Evolutionary conservation across 768 basidiomycete species (phyloP).

Genomic region (Mrakia hoshinonis): DNA sequence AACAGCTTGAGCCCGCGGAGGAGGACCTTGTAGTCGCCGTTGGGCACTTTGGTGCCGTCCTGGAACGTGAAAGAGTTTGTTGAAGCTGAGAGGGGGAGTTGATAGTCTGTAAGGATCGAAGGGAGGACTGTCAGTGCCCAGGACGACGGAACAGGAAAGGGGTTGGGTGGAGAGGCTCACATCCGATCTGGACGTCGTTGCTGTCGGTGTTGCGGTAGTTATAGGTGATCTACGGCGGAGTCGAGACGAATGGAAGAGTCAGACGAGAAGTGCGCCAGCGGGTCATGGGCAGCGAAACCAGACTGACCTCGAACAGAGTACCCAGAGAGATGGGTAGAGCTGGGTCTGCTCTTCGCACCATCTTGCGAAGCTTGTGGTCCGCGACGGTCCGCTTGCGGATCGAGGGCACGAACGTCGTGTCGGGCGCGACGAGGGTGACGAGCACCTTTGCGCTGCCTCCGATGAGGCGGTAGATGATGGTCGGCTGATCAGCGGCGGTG

Average conservation of each 20-base stretch:
- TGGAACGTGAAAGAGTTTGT: conserved; percentile 34
- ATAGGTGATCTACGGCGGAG: conserved; percentile 33
- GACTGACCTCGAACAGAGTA: conserved; percentile 37
- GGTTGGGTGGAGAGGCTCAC: conserved; percentile 14
- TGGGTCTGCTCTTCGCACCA: conserved; percentile 13
- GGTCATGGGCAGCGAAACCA: background rate
- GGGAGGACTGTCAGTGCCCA: background rate
- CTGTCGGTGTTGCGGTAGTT: conserved; percentile 46
- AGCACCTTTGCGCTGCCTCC: conserved; percentile 25
- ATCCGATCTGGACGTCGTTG: conserved; percentile 26
- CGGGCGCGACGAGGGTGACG: conserved; percentile 31
- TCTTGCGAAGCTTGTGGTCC: background rate
- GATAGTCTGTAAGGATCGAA: conserved; percentile 37
- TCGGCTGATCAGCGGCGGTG: conserved; percentile 1
- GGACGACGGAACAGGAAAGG: background rate
- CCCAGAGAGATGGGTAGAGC: background rate
- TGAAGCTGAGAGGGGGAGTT: conserved; percentile 36
- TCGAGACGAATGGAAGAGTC: no score
- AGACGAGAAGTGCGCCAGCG: background rate
- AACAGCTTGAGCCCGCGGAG: conserved; percentile 47
- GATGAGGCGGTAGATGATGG: conserved; percentile 22
- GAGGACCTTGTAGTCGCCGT: conserved; percentile 45
- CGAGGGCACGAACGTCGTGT: conserved; percentile 30
- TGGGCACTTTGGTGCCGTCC: conserved; percentile 45
- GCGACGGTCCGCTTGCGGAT: conserved; percentile 13